Evolutionary conservation across 768 basidiomycete species (phyloP), one percentile per base, ranked within the genome.

Genomic region (Rhodosporidiobolus odoratus): DNA sequence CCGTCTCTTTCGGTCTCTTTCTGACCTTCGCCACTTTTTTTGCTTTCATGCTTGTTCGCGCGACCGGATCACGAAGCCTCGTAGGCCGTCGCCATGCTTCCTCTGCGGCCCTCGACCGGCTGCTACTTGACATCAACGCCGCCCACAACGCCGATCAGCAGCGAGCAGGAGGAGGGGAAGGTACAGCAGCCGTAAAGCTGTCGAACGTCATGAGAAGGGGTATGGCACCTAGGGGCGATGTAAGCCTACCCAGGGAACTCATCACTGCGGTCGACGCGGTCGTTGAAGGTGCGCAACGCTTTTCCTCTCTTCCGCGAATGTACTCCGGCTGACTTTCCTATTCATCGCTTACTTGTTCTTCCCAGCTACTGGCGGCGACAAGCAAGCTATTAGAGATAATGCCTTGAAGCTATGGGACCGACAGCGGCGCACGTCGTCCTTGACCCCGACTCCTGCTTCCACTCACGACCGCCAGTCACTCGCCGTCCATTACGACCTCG

Each of bases 161-260:
- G 25, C 32, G 63, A 25, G 52, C 27, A 3, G 54, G 48, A 17
- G 63, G 66, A 13, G 45, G 40, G 17, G 35, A 21, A 6, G 48
- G 38, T 5, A 16, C 59, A 4, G 23, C 41, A 4, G 16, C 61
- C 3, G n/a, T 66, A 35, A 43, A 57, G 61, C 89, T 89, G 77
- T 91, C 91, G 34, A 89, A 90, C 52, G 91, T 90, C 30, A 91
- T 92, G 27, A 81, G 82, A 32, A 90, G 90, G 78, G 94, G 92
- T 25, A 88, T 89, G 74, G 83, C 86, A 66, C 81, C 84, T 52
- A 83, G 91, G 58, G 90, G 91, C 15, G 81, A 87, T 53, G 86
- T 92, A 13, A 81, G 88, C 19, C 76, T 97, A 19, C 88, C 93
- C 0, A 79, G 83, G 15, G 88, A 92, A 78, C 82, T 97, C 52